Evolutionary conservation across 2,329 filamentous ascomycete species (phyloP).

Genomic region (Cordyceps militaris): DNA sequence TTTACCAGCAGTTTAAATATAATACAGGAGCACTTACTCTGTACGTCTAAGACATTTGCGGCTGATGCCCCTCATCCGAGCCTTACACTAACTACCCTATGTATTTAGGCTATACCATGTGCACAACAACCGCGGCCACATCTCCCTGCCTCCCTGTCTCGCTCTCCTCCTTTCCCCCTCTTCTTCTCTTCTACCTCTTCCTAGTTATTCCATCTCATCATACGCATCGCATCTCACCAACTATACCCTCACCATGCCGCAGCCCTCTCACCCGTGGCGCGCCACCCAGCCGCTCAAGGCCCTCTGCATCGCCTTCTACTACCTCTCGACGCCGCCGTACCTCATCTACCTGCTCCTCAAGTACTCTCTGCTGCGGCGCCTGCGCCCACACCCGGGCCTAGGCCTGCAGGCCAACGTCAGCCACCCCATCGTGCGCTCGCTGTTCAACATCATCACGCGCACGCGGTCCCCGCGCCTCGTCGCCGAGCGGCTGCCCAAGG

Average conservation of each 20-base stretch:
- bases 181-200: not conserved
- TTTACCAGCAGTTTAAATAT: too few relatives aligned
- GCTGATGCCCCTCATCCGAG: too few relatives aligned
- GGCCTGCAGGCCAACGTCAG: slow-evolving; percentile 2
- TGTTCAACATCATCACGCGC: not conserved
- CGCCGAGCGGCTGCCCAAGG: not conserved
- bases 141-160: too few relatives aligned
- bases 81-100: too few relatives aligned
- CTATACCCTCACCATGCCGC: not conserved
- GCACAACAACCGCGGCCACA: too few relatives aligned
- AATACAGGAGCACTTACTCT: too few relatives aligned
- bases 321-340: not conserved
- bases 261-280: not conserved
- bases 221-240: not conserved
- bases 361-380: not conserved
- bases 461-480: slow-evolving; percentile 6
- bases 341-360: slow-evolving; percentile 5
- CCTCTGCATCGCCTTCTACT: slow-evolving; percentile 5
- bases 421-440: not conserved
- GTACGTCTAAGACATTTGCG: too few relatives aligned
- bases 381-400: not conserved
- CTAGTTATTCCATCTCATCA: not conserved
- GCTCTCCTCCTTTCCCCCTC: too few relatives aligned
- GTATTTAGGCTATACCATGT: too few relatives aligned
- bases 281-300: slow-evolving; percentile 12